Evolutionary conservation across 345 rosid species (phyloP), one percentile per base, ranked within the genome.

Genomic region (Psidium guajava): DNA sequence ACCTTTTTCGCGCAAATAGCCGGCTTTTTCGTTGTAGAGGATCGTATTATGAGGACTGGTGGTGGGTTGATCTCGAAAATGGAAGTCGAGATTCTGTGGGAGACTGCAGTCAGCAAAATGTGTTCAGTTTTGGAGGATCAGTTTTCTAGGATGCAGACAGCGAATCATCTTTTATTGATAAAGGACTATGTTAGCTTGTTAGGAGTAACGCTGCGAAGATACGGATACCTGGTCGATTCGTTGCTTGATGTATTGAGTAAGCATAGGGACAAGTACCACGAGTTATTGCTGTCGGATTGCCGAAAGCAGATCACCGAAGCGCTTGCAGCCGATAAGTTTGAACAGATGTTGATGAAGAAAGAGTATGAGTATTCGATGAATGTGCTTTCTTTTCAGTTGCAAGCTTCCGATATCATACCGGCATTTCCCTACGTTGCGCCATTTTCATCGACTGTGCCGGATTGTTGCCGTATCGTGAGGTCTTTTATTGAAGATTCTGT

Each of bases 131-230:
- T 97, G 85, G 99, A 96, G 89, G 99, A 97, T 90, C 99, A 97
- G 88, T 97, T 97, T 90, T 97, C 99, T 54, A 93, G 99, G 86
- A 97, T 97, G 99, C 98, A 97, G 86, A 97, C 98, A 32, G 99
- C 99, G 6, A 97, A 93, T 90, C 99, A 97, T 92, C 91, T 97
- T 58, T 91, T 97, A 89, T 82, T 97, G 92, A 95, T 97, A 44
- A 97, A 97, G 91, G 99, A 97, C 81, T 97, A 97, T 88, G 99
- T 97, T 86, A 97, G 99, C 87, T 92, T 97, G 96, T 91, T 97
- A 82, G 98, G 98, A 1, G 98, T 97, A 84, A 97, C 98, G 50
- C 82, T 97, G 86, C 93, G 97, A 7, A 93, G 98, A 86, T 97
- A 93, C 80, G 98, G 99, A 0, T 97, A 95, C 83, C 92, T 94